A percentile compares a stretch with the other conserved stretches of the same genome.
Evolutionary conservation across 495 filamentous ascomycete genomes (phyloP).

Genomic region (Clavariopsis aquatica): DNA sequence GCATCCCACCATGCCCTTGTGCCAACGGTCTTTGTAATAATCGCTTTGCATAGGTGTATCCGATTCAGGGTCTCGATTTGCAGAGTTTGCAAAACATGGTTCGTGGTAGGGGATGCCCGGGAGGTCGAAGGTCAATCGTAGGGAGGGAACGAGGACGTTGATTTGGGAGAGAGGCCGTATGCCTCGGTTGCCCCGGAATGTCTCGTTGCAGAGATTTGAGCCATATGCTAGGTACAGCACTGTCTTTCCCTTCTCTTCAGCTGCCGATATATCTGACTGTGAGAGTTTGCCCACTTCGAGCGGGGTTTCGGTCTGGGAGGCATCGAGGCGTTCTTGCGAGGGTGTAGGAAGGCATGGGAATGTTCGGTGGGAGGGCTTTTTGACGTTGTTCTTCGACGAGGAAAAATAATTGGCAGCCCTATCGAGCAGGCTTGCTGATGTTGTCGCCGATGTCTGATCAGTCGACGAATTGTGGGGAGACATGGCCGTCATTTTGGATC

Average conservation of each 20-base stretch:
- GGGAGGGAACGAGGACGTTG: conserved; percentile 75
- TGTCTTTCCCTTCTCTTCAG: conserved; percentile 47
- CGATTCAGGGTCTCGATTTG: conserved; percentile 50
- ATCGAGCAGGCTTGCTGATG: not conserved
- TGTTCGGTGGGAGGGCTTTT: not conserved
- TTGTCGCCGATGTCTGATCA: not conserved
- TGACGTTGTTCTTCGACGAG: not conserved
- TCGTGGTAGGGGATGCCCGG: conserved; percentile 83
- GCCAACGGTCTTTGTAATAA: conserved; percentile 60
- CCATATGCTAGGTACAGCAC: conserved; percentile 94
- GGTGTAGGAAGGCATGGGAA: conserved; percentile 12
- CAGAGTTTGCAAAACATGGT: conserved; percentile 88
- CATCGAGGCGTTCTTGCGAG: conserved; percentile 25
- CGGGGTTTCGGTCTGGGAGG: conserved; percentile 25
- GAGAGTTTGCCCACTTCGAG: conserved; percentile 1
- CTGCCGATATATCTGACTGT: not conserved
- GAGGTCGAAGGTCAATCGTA: conserved; percentile 80
- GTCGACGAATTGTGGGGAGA: not conserved
- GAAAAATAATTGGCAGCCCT: not conserved
- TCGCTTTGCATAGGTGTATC: conserved; percentile 18
- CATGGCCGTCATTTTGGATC: conserved; percentile 17
- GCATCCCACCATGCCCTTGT: conserved; percentile 81
- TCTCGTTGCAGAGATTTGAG: conserved; percentile 77
- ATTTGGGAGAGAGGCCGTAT: conserved; percentile 77
- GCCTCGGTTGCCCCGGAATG: conserved; percentile 72